Evolutionary conservation across 345 rosid species (phyloP), one percentile per base, ranked within the genome.

Genomic region (Garcia nutans): DNA sequence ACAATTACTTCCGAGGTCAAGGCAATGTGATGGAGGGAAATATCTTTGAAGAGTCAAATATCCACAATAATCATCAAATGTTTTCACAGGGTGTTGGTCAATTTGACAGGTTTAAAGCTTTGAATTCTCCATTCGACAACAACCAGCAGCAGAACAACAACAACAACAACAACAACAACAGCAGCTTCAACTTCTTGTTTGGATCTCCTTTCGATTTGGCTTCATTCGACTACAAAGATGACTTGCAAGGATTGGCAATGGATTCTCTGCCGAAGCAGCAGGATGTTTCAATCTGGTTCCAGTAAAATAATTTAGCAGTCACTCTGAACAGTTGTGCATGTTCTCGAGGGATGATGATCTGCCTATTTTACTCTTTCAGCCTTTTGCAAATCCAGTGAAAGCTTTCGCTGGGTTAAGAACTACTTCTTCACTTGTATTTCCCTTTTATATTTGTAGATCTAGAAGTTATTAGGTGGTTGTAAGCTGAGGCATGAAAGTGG

Each of bases 201-300:
- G 91, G 89, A 5, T 84, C 97, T 16, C 90, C 96, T 20, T 88
- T 89, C 13, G 90, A 93, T 49, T 58, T 93, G 74, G 71, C 89
- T 3, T 65, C 97, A 11, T 92, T 88, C 0, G 91, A 89, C 66
- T 89, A 85, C 77, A 92, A 91, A 75, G 96, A 91, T 22, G 97
- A 93, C 71, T 81, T 89, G 20, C 86, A 86, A 47, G 87, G 87
- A 24, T 83, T 80, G 23, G 84, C 84, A 57, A 80, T 87, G 80
- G 90, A 90, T 78, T 56, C 81, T 19, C 63, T 86, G 76, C 90
- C 87, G 61, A 89, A 89, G 86, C 98, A 77, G 31, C 81, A 89
- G 69, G 96, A 93, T 57, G 88, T 78, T 17, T 63, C 97, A 49
- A 77, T 87, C 54, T 96, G 98, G 99, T 91, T 87, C 88, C 77